Conservation (phyloP, 75 land plant species). For the Sequoiadendron giganteum region DNA sequence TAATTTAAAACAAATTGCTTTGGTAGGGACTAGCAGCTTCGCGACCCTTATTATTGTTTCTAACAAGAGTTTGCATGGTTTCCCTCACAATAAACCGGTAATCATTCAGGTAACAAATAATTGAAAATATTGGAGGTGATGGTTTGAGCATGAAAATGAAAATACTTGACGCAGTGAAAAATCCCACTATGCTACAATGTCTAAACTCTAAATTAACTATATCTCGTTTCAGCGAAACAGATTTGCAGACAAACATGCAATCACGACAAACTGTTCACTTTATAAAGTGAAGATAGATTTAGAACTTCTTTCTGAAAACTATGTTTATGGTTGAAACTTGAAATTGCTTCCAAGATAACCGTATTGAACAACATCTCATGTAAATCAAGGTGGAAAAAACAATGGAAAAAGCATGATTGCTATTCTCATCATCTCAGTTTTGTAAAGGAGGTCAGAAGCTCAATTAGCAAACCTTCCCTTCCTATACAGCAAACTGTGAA, state of each 20-base stretch:
- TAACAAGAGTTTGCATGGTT: no score
- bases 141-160: no score
- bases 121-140: no score
- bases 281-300: neutral
- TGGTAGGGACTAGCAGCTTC: no score
- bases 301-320: neutral
- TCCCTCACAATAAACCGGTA: no score
- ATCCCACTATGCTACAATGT: no score
- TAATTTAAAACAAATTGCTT: no score
- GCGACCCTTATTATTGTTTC: no score
- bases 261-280: neutral
- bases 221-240: neutral
- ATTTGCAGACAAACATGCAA: neutral
- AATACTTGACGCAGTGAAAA: no score
- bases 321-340: neutral
- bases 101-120: no score
- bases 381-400: neutral
- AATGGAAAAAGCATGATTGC: neutral
- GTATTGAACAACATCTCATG: neutral
- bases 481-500: neutral
- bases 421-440: neutral
- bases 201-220: neutral
- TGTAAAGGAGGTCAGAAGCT: neutral
- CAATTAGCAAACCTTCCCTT: neutral
- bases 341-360: neutral